phyloP scores from a whole-genome alignment of 2,329 filamentous ascomycete species.

The Stachybotrys chartarum region DNA sequence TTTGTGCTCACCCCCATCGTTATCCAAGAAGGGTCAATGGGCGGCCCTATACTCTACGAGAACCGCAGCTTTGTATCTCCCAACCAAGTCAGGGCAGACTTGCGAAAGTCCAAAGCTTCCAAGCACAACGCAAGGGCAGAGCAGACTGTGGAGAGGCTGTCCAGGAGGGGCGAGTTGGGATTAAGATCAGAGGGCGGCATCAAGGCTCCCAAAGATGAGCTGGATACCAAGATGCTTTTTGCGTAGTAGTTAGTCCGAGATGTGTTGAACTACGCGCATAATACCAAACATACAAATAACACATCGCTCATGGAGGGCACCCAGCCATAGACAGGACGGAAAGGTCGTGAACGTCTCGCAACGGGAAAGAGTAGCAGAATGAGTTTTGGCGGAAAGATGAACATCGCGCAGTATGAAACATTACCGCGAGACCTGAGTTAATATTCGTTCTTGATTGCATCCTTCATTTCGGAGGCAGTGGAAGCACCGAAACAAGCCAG shows the following conservation, averaged over 20 bases:
- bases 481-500: too few relatives aligned
- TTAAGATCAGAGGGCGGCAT: conserved; percentile 60
- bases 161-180: conserved; percentile 54
- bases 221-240: conserved; percentile 75
- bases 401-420: too few relatives aligned
- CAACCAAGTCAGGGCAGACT: conserved; percentile 83
- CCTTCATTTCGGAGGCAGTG: too few relatives aligned
- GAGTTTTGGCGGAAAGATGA: too few relatives aligned
- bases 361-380: too few relatives aligned
- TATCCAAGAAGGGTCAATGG: conserved; percentile 91
- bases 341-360: too few relatives aligned
- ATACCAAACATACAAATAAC: neutral
- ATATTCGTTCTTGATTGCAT: too few relatives aligned
- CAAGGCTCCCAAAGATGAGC: conserved; percentile 55
- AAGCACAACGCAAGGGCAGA: conserved; percentile 73
- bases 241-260: conserved; percentile 35
- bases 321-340: too few relatives aligned
- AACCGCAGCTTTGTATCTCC: conserved; percentile 96
- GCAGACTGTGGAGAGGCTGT: conserved; percentile 51
- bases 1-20: conserved; percentile 92
- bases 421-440: too few relatives aligned
- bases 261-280: neutral
- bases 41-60: conserved; percentile 94
- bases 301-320: too few relatives aligned
- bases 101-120: conserved; percentile 67